Base-by-base conservation (phyloP, 495 filamentous ascomycete genomes). In the Penicillium crystallinum region DNA sequence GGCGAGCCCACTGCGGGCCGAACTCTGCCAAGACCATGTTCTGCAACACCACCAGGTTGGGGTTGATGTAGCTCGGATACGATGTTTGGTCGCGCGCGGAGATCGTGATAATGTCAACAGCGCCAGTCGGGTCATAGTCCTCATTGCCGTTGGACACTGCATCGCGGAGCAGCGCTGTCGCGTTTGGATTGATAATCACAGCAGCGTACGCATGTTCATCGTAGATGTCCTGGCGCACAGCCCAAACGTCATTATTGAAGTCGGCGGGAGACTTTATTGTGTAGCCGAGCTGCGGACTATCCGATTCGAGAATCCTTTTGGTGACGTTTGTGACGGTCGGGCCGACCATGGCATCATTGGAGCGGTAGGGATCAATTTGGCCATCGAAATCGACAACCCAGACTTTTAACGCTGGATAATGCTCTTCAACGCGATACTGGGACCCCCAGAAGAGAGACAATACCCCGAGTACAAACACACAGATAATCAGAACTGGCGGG, bases 321-420 rank as follows among this genome's bases (percentile, higher is more conserved):
- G 73, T 71, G 0, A 61, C 57, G n/a, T 74, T 54, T 9, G 68
- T 76, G 6, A 85, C 69, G 14, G 71, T 63, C 0, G 82, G 82
- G 1, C 84, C 84, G 21, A 88, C 72, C 12, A 87, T 55, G 0
- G 81, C 70, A 25, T 73, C 59, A 29, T 69, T 65, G 38, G 57
- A 64, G 15, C 52, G 43, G 53, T 82, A 83, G 17, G 81, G 79
- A 10, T 76, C 69, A 6, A 79, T 65, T 49, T 77, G 68, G 10
- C 75, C 77, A 56, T 87, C 85, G 53, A 86, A 86, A 58, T 87
- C 82, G 40, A 87, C 83, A 0, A 88, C 77, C 61, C 71, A 80
- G n/a, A 87, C 72, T 3, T 66, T 71, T 12, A 87, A 68, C 0
- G 61, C 58, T 1, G 65, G 65, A 18, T 75, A 57, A 17, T 80